Percentiles rank a stretch among this genome's conserved stretches.
Evolutionary conservation across 345 rosid genomes (phyloP).

Genomic region (Aquilaria sinensis): DNA sequence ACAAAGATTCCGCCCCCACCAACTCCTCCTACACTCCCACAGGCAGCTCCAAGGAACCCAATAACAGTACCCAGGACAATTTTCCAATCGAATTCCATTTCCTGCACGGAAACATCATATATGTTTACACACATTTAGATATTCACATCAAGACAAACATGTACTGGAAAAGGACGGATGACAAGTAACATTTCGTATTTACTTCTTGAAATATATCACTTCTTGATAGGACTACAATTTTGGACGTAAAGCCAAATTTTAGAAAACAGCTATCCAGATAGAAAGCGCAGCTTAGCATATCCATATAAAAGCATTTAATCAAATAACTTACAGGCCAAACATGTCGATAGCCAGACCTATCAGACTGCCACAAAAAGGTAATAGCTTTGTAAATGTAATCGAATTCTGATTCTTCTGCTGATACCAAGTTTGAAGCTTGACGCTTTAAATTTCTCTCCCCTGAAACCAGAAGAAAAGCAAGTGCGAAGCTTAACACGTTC

Average conservation of each 20-base stretch:
- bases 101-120: conserved; percentile 18
- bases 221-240: no score
- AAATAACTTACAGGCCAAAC: conserved; percentile 38
- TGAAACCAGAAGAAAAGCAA: conserved; percentile 16
- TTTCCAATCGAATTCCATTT: conserved; percentile 40
- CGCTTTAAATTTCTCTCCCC: conserved; percentile 19
- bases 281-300: neutral
- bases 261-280: neutral
- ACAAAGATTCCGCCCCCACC: conserved; percentile 53
- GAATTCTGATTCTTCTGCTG: neutral
- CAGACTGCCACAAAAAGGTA: conserved; percentile 38
- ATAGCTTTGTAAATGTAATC: conserved; percentile 19
- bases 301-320: neutral
- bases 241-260: no score
- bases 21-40: conserved; percentile 50
- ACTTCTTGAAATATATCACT: no score
- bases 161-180: no score
- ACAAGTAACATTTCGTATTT: no score
- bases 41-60: conserved; percentile 47
- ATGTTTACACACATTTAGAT: neutral
- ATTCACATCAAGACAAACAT: no score
- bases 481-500: conserved; percentile 1
- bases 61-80: conserved; percentile 33
- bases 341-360: conserved; percentile 25
- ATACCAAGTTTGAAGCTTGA: neutral